phyloP scores from a whole-genome alignment of 2,329 filamentous ascomycete species.

The Trichothecium sympodiale region DNA sequence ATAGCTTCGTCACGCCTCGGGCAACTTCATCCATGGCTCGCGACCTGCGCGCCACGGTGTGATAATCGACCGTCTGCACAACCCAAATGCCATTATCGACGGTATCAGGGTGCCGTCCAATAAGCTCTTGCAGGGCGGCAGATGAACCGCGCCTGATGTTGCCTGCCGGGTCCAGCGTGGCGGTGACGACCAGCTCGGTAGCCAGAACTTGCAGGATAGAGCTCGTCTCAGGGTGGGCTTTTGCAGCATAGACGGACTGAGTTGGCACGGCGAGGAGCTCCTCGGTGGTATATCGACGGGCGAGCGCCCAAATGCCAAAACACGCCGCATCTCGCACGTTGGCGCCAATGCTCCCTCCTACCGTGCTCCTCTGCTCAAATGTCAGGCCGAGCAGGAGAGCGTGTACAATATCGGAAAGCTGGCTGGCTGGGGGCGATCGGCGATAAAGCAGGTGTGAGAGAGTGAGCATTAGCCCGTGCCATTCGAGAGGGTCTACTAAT shows the following conservation, averaged over 20 bases:
- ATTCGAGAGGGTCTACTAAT: slow-evolving; percentile 69
- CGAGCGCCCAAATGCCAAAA: slow-evolving; percentile 90
- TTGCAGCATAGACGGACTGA: slow-evolving; percentile 29
- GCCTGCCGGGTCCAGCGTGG: slow-evolving; percentile 78
- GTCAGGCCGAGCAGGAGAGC: slow-evolving; percentile 68
- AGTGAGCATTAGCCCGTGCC: slow-evolving; percentile 88
- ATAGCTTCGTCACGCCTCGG: slow-evolving; percentile 54
- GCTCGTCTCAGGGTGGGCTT: slow-evolving; percentile 19
- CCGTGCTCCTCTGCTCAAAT: slow-evolving; percentile 80
- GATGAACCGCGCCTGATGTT: slow-evolving; percentile 91
- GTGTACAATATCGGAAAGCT: slow-evolving; percentile 64
- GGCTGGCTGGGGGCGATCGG: slow-evolving; percentile 60
- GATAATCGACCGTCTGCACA: slow-evolving; percentile 87
- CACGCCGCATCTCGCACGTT: slow-evolving; percentile 93
- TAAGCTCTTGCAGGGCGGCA: slow-evolving; percentile 84
- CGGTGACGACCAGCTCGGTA: slow-evolving; percentile 68
- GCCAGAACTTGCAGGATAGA: slow-evolving; percentile 68
- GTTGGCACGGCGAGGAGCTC: slow-evolving; percentile 59
- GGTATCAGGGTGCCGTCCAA: slow-evolving; percentile 83
- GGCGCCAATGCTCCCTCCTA: slow-evolving; percentile 74
- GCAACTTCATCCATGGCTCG: slow-evolving; percentile 73
- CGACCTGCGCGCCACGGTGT: slow-evolving; percentile 78
- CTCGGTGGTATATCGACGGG: slow-evolving; percentile 70
- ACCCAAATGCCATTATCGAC: slow-evolving; percentile 72
- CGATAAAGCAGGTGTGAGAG: slow-evolving; percentile 80